These are phyloP conservation scores for Pseudonitzschia pungens DNA, from an alignment of 108 stramenopile genomes.

Conservation along the genomic window DNA sequence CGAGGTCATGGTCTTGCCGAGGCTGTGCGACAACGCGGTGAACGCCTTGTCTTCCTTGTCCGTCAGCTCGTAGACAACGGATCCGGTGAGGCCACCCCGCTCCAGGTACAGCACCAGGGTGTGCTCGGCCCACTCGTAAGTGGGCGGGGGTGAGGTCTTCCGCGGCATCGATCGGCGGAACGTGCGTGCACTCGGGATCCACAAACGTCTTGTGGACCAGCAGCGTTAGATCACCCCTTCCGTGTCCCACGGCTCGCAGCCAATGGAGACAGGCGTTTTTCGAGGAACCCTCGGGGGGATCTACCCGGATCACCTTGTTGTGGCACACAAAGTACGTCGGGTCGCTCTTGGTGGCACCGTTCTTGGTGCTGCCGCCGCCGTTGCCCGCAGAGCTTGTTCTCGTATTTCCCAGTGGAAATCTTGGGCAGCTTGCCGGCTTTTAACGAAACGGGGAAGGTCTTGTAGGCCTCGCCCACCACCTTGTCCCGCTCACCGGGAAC, in stretches of 20 bases:
- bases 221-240: slow-evolving; percentile 19
- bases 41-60: background rate
- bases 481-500: slow-evolving; percentile 9
- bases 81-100: slow-evolving; percentile 24
- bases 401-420: slow-evolving; percentile 19
- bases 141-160: slow-evolving; percentile 30
- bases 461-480: background rate
- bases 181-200: slow-evolving; percentile 15
- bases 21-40: too few relatives aligned
- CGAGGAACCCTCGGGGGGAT: too few relatives aligned
- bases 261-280: slow-evolving; percentile 26
- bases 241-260: slow-evolving; percentile 20
- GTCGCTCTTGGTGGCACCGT: background rate
- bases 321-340: slow-evolving; percentile 27
- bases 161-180: slow-evolving; percentile 12
- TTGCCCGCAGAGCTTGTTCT: slow-evolving; percentile 1
- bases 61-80: slow-evolving; percentile 10
- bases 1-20: too few relatives aligned
- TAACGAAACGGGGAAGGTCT: slow-evolving; percentile 10
- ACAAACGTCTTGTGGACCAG: slow-evolving; percentile 23
- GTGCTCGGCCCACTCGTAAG: slow-evolving; percentile 34
- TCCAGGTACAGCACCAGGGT: slow-evolving; percentile 9
- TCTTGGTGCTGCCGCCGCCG: background rate
- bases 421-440: slow-evolving; percentile 4
- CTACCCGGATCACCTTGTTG: slow-evolving; percentile 13